Evolutionary conservation across 176 grass and related monocot genomes (phyloP), one percentile per base, ranked within the genome.

Genomic region (Raddia guianensis): DNA sequence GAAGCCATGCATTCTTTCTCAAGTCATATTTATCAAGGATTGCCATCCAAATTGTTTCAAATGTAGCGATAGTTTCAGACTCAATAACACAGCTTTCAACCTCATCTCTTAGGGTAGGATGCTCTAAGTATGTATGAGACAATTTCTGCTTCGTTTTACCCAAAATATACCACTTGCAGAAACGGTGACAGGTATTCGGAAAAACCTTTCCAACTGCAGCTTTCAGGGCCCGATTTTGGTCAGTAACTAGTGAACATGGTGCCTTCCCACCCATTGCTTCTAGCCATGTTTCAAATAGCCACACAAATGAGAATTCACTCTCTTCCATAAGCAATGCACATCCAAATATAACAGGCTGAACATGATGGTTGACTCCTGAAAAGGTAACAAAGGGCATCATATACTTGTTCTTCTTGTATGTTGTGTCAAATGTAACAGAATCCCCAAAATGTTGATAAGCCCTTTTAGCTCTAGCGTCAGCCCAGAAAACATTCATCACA

Each of bases 241-340:
- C 92, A 5, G 95, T 98, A 55, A 94, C 78, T 46, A 94, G 9
- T 9, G 95, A 98, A 45, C 81, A 51, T 33, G 95, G 95, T 63
- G 67, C 74, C 21, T 72, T 91, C 51, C 78, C 61, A 13, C 88
- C 88, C 95, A 95, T 98, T 78, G 90, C 90, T 6, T 67, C 82
- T 76, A 98, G 63, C 95, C 95, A 98, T 72, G 87, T 93, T 68
- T 94, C 86, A 86, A 98, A 93, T 9, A 98, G 54, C 95, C 95
- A 98, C 69, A 87, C 68, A 86, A 98, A 89, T 8, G 95, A 94
- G 54, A 87, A 90, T 62, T 98, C 90, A 2, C 90, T 84, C 58
- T 95, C 95, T 73, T 98, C 88, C 68, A 88, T 88, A 72, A 98
- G 90, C 81, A 98, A 84, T 5, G 90, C 90, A 79, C 86, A 93